A percentile compares a stretch with the other conserved stretches of the same genome.
Conservation (phyloP, 2,329 filamentous ascomycete genomes). For the Cephalotrichum gorgonifer region DNA sequence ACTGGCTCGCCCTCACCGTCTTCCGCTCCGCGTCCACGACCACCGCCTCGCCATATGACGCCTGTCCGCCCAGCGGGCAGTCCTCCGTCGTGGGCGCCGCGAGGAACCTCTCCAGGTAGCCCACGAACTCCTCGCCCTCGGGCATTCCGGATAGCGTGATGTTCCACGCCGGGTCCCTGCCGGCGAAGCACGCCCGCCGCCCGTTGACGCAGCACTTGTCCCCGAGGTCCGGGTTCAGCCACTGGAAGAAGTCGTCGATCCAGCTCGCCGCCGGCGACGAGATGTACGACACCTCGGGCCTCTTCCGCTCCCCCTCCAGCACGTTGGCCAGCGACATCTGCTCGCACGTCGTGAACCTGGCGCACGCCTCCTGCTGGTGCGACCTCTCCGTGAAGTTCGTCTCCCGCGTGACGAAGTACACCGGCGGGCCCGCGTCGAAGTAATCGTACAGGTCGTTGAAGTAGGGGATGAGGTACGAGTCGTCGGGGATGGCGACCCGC, state of each 20-base stretch:
- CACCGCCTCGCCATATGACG: slow-evolving; percentile 76
- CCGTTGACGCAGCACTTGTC: slow-evolving; percentile 64
- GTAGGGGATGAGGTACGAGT: slow-evolving; percentile 90
- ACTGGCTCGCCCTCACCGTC: slow-evolving; percentile 74
- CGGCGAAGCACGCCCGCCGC: slow-evolving; percentile 65
- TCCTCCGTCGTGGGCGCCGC: slow-evolving; percentile 67
- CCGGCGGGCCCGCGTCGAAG: slow-evolving; percentile 80
- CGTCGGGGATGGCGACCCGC: slow-evolving; percentile 84
- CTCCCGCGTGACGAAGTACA: slow-evolving; percentile 86
- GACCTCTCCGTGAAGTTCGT: slow-evolving; percentile 66
- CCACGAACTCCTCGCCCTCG: slow-evolving; percentile 79
- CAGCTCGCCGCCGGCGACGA: slow-evolving; percentile 83
- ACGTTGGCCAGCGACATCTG: slow-evolving; percentile 77
- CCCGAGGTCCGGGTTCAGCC: slow-evolving; percentile 76
- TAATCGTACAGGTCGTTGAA: slow-evolving; percentile 95
- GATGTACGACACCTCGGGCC: slow-evolving; percentile 79
- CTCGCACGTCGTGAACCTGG: slow-evolving; percentile 82
- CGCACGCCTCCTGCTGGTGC: slow-evolving; percentile 80
- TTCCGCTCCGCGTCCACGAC: slow-evolving; percentile 59
- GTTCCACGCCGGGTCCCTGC: slow-evolving; percentile 75
- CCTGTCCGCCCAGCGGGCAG: slow-evolving; percentile 81
- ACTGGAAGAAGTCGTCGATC: slow-evolving; percentile 94
- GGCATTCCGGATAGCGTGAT: slow-evolving; percentile 86
- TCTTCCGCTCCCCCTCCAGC: slow-evolving; percentile 87
- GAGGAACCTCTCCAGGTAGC: slow-evolving; percentile 79